Base-by-base conservation (phyloP, 441 rosid genomes). In the Adansonia rubrostipa region DNA sequence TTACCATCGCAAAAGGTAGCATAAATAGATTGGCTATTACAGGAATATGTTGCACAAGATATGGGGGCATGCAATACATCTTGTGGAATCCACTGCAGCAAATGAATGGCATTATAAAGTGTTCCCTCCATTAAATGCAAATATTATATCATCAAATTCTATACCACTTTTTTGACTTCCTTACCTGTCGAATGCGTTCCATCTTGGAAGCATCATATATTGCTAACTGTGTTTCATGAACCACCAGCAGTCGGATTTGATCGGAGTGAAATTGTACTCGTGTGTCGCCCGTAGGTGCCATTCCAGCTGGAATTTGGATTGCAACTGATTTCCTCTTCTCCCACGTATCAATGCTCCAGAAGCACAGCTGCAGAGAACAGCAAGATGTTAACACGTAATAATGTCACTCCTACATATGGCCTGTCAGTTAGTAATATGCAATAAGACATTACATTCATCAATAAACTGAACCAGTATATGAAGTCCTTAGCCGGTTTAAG, bases 281-380 rank as follows among this genome's bases (percentile, higher is more conserved):
- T 0, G 97, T 93, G 47, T 94, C 97, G 44, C 98, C 96, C 33
- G 36, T 80, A 75, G 91, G 87, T 17, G 87, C 81, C 88, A 91
- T 92, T 77, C 97, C 98, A 62, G 89, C 78, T 67, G 97, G 96
- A 76, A 88, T 82, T 80, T 90, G 97, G 47, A 96, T 86, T 17
- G 87, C 10, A 44, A 91, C 81, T 6, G 92, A 87, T 85, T 90
- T 94, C 85, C 89, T 91, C 86, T 90, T 94, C 88, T 96, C 99
- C 99, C 99, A 96, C 20, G 97, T 82, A 79, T 96, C 98, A 80
- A 93, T 88, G 87, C 93, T 92, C 98, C 98, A 94, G 36, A 91
- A 83, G 70, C 89, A 91, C 66, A 96, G 87, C 99, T 96, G 89
- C 81, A 74, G 24, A 36, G 24, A 36, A 40, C 3, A 56, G 75